A percentile compares a stretch with the other conserved stretches of the same genome.
phyloP scores from a whole-genome alignment of 2,329 filamentous ascomycete genomes.

The Fusarium chuoi region DNA sequence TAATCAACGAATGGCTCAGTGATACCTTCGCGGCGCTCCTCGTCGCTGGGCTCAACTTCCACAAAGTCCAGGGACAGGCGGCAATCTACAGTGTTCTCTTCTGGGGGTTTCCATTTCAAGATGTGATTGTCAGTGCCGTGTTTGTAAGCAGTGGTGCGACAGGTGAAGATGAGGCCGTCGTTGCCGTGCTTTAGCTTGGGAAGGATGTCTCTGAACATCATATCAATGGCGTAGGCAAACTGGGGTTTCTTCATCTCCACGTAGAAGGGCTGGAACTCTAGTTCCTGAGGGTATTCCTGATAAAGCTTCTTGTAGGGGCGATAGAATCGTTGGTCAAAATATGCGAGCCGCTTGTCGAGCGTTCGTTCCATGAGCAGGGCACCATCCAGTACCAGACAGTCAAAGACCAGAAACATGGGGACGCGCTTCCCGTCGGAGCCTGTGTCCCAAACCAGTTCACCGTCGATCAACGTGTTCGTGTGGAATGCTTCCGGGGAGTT shows the following conservation, averaged over 20 bases:
- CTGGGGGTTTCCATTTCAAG: constrained; percentile 96
- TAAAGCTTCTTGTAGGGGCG: constrained; percentile 74
- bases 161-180: constrained; percentile 98
- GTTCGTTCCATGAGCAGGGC: constrained; percentile 80
- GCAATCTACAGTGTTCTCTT: constrained; percentile 97
- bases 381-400: constrained; percentile 85
- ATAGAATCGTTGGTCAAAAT: constrained; percentile 82
- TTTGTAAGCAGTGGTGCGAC: constrained; percentile 84
- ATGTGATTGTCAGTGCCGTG: constrained; percentile 94
- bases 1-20: constrained; percentile 78
- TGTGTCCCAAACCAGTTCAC: constrained; percentile 91
- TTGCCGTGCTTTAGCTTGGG: constrained; percentile 90
- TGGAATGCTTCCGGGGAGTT: constrained; percentile 76
- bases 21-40: constrained; percentile 73
- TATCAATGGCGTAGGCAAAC: constrained; percentile 85
- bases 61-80: constrained; percentile 82
- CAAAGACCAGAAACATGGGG: constrained; percentile 90
- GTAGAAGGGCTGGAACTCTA: constrained; percentile 77
- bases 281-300: constrained; percentile 74
- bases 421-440: constrained; percentile 73
- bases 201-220: constrained; percentile 90
- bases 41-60: constrained; percentile 71
- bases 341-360: constrained; percentile 88
- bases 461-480: constrained; percentile 84
- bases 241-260: constrained; percentile 92